Base-by-base conservation (phyloP, 495 filamentous ascomycete genomes). In the Aspergillus baeticus region DNA sequence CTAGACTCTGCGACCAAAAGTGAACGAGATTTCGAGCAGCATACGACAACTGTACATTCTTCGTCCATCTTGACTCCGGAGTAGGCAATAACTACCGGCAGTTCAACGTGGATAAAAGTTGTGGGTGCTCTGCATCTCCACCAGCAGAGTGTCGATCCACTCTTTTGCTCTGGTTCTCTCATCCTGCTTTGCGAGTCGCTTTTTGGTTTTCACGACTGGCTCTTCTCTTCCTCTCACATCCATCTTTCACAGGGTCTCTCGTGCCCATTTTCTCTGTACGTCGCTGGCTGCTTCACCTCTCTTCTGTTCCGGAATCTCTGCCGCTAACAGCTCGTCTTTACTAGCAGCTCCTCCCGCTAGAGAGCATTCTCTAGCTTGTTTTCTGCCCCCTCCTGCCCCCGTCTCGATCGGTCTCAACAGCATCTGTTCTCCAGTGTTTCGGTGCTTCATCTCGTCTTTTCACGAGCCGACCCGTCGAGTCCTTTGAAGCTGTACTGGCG, bases 151-250 rank as follows among this genome's bases (percentile, higher is more conserved):
- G 26, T 29, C 26, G 26, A 29, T 29, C 26, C 26, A 29, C 26
- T 29, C 26, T 29, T 33, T 38, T 20, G 47, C 36, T 50, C 47
- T 26, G 42, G 42, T 29, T 45, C 42, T 43, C 41, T 50, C 46
- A 36, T 49, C 46, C 31, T 49, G 34, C 46, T 21, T 41, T 22
- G 17, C 22, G 6, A 23, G 18, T 21, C 41, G 17, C 29, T 47
- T 15, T 47, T 51, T 45, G 33, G 47, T 20, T 45, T 57, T 51
- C 48, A n/a, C 14, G 26, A 29, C 26, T 8, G 26, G 26, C 26
- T 29, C 26, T 29, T 38, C 43, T 54, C 45, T 35, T 42, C 44
- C 38, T 21, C 36, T 35, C 22, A 29, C 49, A 48, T 17, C 35
- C 31, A 37, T 31, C 18, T 18, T 34, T 26, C 22, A 23, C 36